Evolutionary conservation across 2,329 filamentous ascomycete species (phyloP), one percentile per base, ranked within the genome.

Genomic region (Pseudocercospora macadamiae): DNA sequence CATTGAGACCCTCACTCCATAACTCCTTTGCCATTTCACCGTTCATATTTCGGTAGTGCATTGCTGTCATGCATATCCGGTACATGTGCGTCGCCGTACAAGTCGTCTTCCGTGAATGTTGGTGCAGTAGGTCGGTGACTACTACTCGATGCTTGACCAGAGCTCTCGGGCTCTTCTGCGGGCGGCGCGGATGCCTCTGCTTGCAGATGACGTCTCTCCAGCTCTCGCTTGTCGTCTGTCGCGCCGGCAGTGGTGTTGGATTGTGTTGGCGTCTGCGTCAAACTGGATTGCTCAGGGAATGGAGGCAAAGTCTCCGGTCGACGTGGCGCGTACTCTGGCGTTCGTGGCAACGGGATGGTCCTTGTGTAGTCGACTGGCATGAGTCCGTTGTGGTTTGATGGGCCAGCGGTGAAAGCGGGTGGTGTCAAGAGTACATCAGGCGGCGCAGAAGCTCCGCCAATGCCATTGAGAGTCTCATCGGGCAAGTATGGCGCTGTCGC

Each of bases 221-320:
- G 77, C 71, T 96, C 91, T 66, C 88, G 86, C 72, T 96, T 95
- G 73, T 96, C 93, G 55, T 95, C 90, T 12, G 75, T 78, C 2
- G 76, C 51, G 16, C 47, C 47, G 25, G 47, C 44, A 5, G 49
- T 23, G 16, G 57, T 9, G 18, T 53, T 63, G 14, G 51, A 19
- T 9, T 39, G 2, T 4, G 57, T 48, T 5, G 36, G 48, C 6
- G 51, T 49, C 16, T 42, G 53, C 9, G 55, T 54, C 3, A 36
- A 14, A 3, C 52, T 44, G 6, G 51, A 49, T 12, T 42, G 45
- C 26, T 51, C 44, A 4, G 21, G 45, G 18, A 58, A 61, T 3
- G 47, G 25, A 48, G 55, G 10, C 37, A 61, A 9, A 34, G 58
- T 26, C 18, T 54, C 16, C 10, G 23, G 19, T 30, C 58, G 47